Evolutionary conservation across 805 yeast species (phyloP), one percentile per base, ranked within the genome.

Genomic region (Schwanniomyces vanrijiae): DNA sequence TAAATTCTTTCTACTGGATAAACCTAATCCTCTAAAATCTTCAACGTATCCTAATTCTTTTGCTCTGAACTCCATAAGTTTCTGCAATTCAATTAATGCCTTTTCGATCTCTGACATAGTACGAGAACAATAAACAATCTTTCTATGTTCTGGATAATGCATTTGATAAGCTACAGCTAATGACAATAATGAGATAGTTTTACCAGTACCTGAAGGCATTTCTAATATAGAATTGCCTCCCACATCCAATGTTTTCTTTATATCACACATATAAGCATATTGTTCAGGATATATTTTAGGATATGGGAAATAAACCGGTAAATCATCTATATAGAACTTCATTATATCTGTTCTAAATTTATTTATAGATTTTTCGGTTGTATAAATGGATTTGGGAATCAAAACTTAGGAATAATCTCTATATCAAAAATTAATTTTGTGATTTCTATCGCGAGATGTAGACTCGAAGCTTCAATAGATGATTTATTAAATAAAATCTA

Each of bases 131-230:
- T 94, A 94, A 5, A 94, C 89, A 55, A 94, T 84, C 75, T 92
- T 94, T 14, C 96, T 72, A 61, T 90, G 96, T 60, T 92, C 97
- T 8, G 97, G 96, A 64, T 92, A 91, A 74, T 80, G 81, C 88
- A 89, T 83, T 65, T 94, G 99, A 66, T 94, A 94, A 11, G 99
- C 96, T 40, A 94, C 90, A 0, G 98, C 90, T 39, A 94, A 69
- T 0, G 98, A 90, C 25, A 94, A 73, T 62, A 94, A 75, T 0
- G 98, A 90, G 3, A 94, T 88, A 33, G 99, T 94, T 65, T 94
- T 94, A 37, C 99, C 99, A 3, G 99, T 94, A 3, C 99, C 99
- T 5, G 99, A 94, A 55, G 99, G 99, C 99, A 94, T 94, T 71
- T 94, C 99, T 60, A 94, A 68, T 45, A 94, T 90, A 68, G 97